Percentiles rank a stretch among this genome's conserved stretches.
Evolutionary conservation across 495 filamentous ascomycete genomes (phyloP).

Genomic region (Pyronema omphalodes): DNA sequence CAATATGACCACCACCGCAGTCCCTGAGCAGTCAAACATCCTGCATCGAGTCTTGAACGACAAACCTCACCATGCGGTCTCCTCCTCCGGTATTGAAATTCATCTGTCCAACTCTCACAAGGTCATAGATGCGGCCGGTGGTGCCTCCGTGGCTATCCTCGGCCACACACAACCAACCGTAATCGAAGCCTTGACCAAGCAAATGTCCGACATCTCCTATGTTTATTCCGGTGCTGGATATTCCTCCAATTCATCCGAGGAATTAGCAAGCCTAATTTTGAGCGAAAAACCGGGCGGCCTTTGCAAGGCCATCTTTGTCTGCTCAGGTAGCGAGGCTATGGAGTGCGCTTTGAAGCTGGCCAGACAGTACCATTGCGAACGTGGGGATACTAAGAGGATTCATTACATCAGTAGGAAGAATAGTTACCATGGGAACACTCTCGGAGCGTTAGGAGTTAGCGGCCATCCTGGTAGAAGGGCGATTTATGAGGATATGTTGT

Average conservation of each 20-base stretch:
- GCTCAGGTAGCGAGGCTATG: slow-evolving; percentile 47
- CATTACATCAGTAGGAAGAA: slow-evolving; percentile 49
- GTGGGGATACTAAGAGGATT: slow-evolving; percentile 25
- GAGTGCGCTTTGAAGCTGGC: slow-evolving; percentile 51
- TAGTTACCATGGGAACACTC: slow-evolving; percentile 60
- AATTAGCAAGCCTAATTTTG: slow-evolving; percentile 1
- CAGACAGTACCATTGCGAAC: slow-evolving; percentile 43
- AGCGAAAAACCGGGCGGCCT: background rate
- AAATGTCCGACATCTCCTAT: background rate
- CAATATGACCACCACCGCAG: background rate
- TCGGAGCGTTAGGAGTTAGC: slow-evolving; percentile 45
- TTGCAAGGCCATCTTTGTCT: slow-evolving; percentile 4
- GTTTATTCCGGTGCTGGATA: background rate
- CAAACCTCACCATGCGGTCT: background rate
- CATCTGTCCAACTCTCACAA: background rate
- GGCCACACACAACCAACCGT: slow-evolving; percentile 1
- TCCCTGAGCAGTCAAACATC: background rate
- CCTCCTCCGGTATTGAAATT: background rate
- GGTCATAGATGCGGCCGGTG: background rate
- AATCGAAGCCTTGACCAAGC: background rate
- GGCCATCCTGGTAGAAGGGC: slow-evolving; percentile 43
- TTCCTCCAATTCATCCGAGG: slow-evolving; percentile 8
- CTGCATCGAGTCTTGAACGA: background rate
- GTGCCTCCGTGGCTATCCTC: background rate
- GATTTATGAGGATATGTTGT: slow-evolving; percentile 49